A percentile compares a stretch with the other conserved stretches of the same genome.
These are phyloP conservation scores for Chara braunii DNA, from an alignment of 139 green algal species.

Conservation along the genomic window DNA sequence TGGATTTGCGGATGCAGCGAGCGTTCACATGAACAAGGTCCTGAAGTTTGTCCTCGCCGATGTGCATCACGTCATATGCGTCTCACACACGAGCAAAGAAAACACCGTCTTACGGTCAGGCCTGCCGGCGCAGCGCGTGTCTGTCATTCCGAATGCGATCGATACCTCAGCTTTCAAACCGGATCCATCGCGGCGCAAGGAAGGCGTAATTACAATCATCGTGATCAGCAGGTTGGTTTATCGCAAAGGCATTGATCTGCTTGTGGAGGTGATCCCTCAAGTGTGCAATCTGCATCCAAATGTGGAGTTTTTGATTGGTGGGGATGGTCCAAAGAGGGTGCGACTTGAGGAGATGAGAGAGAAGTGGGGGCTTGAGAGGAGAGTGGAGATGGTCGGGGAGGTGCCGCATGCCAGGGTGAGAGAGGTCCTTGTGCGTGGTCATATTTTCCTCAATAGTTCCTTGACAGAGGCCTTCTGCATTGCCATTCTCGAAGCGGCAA, in stretches of 20 bases:
- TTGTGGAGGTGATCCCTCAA: conserved; percentile 72
- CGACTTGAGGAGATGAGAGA: conserved; percentile 67
- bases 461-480: conserved; percentile 98
- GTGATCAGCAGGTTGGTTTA: conserved; percentile 83
- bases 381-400: conserved; percentile 69
- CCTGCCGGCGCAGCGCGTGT: conserved; percentile 73
- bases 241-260: conserved; percentile 88
- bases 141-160: conserved; percentile 92
- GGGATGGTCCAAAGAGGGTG: conserved; percentile 78
- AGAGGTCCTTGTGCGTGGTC: conserved; percentile 47
- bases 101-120: conserved; percentile 79
- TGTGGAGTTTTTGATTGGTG: conserved; percentile 55
- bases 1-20: conserved; percentile 76
- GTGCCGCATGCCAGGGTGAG: conserved; percentile 62
- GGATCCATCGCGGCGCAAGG: not conserved
- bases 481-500: conserved; percentile 87
- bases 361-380: conserved; percentile 50
- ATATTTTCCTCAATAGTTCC: conserved; percentile 85
- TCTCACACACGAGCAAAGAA: conserved; percentile 89
- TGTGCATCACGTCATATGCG: conserved; percentile 69
- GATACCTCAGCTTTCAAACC: conserved; percentile 69
- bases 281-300: conserved; percentile 58
- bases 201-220: conserved; percentile 56
- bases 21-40: conserved; percentile 84
- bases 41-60: conserved; percentile 43